A percentile compares a stretch with the other conserved stretches of the same genome.
phyloP scores from a whole-genome alignment of 371 early-diverging fungal genomes.

The Syncephalis plumigaleata region DNA sequence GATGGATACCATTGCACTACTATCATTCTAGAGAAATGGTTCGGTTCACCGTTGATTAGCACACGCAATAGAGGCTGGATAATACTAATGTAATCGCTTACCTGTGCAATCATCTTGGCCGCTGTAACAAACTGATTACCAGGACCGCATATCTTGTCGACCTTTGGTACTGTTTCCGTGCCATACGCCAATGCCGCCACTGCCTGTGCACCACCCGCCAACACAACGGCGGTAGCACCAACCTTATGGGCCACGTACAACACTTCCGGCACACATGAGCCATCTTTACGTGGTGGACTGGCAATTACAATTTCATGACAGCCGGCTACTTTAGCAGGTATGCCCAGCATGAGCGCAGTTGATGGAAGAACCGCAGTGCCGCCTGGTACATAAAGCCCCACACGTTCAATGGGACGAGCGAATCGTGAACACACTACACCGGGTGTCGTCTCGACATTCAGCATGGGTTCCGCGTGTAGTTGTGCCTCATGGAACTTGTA shows the following conservation, averaged over 20 bases:
- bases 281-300: slow-evolving; percentile 89
- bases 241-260: slow-evolving; percentile 95
- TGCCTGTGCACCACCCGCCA: slow-evolving; percentile 96
- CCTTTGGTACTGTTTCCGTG: slow-evolving; percentile 88
- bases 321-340: slow-evolving; percentile 95
- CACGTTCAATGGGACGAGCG: slow-evolving; percentile 83
- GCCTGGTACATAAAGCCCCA: slow-evolving; percentile 95
- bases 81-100: slow-evolving; percentile 7
- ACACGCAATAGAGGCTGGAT: not conserved
- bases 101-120: slow-evolving; percentile 87
- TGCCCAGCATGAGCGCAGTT: slow-evolving; percentile 88
- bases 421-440: slow-evolving; percentile 88
- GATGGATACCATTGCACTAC: slow-evolving; percentile 78
- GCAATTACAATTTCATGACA: slow-evolving; percentile 89
- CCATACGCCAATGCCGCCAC: slow-evolving; percentile 97
- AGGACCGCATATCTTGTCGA: slow-evolving; percentile 97
- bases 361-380: slow-evolving; percentile 95
- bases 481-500: slow-evolving; percentile 89
- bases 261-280: slow-evolving; percentile 84
- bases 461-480: slow-evolving; percentile 34
- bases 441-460: slow-evolving; percentile 89
- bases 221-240: slow-evolving; percentile 74
- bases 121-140: slow-evolving; percentile 98
- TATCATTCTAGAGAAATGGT: slow-evolving; percentile 45
- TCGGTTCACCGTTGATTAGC: not conserved